Percentiles rank a stretch among this genome's conserved stretches.
These are phyloP conservation scores for Balakata baccata DNA, from an alignment of 345 rosid genomes.

Conservation along the genomic window DNA sequence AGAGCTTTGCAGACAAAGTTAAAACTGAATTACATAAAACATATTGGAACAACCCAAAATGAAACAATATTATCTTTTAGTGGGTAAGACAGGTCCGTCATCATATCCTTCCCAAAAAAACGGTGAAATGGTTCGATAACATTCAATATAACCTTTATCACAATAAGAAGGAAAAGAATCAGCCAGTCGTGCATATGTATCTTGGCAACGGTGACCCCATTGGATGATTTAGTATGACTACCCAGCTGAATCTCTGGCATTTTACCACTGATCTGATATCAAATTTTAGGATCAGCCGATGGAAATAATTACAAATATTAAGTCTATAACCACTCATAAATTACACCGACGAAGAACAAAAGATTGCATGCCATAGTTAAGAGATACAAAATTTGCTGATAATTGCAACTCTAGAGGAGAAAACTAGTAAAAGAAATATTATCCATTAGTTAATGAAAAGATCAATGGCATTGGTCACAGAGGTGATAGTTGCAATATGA, in stretches of 20 bases:
- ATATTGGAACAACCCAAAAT: conserved; percentile 84
- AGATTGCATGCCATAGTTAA: neutral
- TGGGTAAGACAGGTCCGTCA: conserved; percentile 78
- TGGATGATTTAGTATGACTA: conserved; percentile 62
- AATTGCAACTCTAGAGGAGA: neutral
- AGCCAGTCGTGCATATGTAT: conserved; percentile 87
- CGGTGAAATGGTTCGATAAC: conserved; percentile 86
- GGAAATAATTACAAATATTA: neutral
- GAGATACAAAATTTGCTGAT: too few relatives aligned
- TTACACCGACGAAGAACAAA: neutral
- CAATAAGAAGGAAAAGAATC: conserved; percentile 63
- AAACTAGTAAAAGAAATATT: neutral
- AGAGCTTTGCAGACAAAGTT: conserved; percentile 23
- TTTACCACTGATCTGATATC: conserved; percentile 1
- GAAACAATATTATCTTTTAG: conserved; percentile 70
- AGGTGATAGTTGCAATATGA: neutral
- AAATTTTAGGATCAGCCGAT: conserved; percentile 6
- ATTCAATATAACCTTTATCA: conserved; percentile 54
- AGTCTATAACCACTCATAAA: neutral
- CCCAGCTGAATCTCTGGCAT: conserved; percentile 85
- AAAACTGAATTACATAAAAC: conserved; percentile 22
- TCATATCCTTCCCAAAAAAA: conserved; percentile 79
- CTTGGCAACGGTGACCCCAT: conserved; percentile 70
- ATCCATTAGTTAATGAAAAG: neutral
- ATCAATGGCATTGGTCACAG: neutral